Evolutionary conservation across 306 rosid species (phyloP).

Genomic region (Ziziphus jujuba): DNA sequence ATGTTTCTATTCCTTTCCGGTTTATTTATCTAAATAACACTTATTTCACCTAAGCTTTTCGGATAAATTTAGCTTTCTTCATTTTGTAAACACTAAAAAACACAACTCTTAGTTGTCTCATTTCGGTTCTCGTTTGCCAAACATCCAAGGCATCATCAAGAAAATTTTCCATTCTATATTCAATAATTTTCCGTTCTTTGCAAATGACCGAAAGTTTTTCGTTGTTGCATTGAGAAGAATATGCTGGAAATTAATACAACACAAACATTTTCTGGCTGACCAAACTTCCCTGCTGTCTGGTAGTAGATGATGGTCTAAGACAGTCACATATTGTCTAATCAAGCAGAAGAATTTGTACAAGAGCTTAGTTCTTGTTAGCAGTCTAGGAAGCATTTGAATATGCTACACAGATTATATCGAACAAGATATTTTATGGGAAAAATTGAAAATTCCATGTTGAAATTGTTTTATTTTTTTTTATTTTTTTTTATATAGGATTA

Average conservation of each 20-base stretch:
- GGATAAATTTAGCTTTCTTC: too few species aligned
- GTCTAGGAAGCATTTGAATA: neutral
- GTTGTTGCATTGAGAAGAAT: neutral
- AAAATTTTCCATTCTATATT: too few species aligned
- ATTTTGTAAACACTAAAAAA: too few species aligned
- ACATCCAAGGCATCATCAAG: too few species aligned
- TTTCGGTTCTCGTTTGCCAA: too few species aligned
- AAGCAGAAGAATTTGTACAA: neutral
- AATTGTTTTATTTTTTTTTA: neutral
- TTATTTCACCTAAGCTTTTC: too few species aligned
- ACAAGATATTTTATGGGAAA: slow-evolving; percentile 13
- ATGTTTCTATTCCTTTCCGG: too few species aligned
- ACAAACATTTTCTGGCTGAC: too few species aligned
- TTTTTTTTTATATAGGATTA: too few species aligned
- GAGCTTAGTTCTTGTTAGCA: neutral
- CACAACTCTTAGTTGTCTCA: too few species aligned
- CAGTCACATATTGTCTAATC: neutral
- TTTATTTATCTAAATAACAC: too few species aligned
- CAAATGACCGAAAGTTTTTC: neutral
- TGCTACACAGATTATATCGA: slow-evolving; percentile 9
- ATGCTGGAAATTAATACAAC: neutral
- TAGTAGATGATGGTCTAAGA: neutral
- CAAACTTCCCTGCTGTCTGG: neutral
- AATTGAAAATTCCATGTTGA: neutral
- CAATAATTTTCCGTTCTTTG: neutral